Conservation (phyloP, 371 early-diverging fungal species). For the Rhizopus microsporus region DNA sequence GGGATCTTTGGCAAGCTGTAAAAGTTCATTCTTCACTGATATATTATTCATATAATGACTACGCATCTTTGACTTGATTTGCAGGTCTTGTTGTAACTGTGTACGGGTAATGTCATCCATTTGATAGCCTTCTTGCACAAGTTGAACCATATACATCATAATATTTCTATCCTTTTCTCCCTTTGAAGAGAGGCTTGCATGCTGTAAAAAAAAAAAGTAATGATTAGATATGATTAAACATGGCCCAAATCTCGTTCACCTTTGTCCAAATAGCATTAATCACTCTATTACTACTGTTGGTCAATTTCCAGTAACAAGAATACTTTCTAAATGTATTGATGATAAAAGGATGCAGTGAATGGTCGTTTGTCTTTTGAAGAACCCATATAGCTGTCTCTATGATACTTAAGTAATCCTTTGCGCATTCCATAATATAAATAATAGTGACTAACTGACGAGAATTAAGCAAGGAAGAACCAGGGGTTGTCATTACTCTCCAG, state of each 20-base stretch:
- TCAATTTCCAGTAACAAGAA: constrained; percentile 59
- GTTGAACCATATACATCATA: constrained; percentile 51
- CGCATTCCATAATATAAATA: constrained; percentile 57
- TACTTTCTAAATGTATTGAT: constrained; percentile 61
- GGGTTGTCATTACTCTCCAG: constrained; percentile 80
- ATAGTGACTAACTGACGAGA: constrained; percentile 67
- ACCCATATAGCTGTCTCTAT: constrained; percentile 65
- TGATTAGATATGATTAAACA: neutral
- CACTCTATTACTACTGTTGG: constrained; percentile 29
- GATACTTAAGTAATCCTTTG: constrained; percentile 56
- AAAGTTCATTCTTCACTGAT: constrained; percentile 40
- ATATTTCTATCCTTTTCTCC: constrained; percentile 41
- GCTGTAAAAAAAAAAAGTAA: constrained; percentile 22
- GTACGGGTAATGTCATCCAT: constrained; percentile 31
- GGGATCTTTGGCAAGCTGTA: constrained; percentile 36
- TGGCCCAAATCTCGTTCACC: constrained; percentile 14
- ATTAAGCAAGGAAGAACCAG: constrained; percentile 77
- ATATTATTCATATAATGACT: constrained; percentile 22
- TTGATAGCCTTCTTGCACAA: constrained; percentile 47
- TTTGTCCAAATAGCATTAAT: constrained; percentile 43
- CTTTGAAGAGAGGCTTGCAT: constrained; percentile 36
- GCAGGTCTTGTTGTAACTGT: constrained; percentile 46
- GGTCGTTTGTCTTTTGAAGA: constrained; percentile 62
- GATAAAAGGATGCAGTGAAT: constrained; percentile 48
- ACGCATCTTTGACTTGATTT: constrained; percentile 30